A percentile compares a stretch with the other conserved stretches of the same genome.
Evolutionary conservation across 2,329 filamentous ascomycete species (phyloP).

Genomic region (Mariannaea elegans): DNA sequence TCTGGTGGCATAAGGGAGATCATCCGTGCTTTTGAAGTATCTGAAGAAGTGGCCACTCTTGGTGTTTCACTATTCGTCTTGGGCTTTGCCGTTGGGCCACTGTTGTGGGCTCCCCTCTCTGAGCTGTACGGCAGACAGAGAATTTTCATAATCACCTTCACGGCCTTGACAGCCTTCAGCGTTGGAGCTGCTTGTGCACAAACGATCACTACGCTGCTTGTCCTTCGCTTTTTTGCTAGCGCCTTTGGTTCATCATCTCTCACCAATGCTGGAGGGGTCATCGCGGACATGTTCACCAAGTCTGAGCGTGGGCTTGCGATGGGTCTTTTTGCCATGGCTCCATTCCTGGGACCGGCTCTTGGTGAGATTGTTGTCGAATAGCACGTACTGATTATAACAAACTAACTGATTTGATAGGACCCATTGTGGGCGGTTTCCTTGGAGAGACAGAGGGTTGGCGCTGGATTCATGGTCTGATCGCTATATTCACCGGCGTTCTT

Average conservation of each 20-base stretch:
- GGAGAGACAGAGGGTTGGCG: slow-evolving; percentile 8
- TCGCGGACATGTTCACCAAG: slow-evolving; percentile 3
- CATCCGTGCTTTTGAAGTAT: background rate
- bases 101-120: slow-evolving; percentile 10
- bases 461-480: slow-evolving; percentile 6
- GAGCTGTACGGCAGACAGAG: slow-evolving; percentile 3
- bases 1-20: slow-evolving; percentile 3
- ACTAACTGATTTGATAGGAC: background rate
- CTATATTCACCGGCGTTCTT: slow-evolving; percentile 1
- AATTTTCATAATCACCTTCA: slow-evolving; percentile 2
- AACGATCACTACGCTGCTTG: background rate
- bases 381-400: too few species aligned
- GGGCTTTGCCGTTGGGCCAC: slow-evolving; percentile 7
- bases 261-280: background rate
- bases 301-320: background rate
- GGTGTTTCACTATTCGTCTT: slow-evolving; percentile 5
- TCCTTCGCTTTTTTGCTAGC: slow-evolving; percentile 7
- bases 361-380: background rate
- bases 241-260: slow-evolving; percentile 8
- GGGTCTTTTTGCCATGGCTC: slow-evolving; percentile 12
- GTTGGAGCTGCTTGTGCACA: background rate
- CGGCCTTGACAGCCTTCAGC: background rate
- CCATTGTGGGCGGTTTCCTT: slow-evolving; percentile 4
- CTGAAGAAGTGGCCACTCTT: background rate
- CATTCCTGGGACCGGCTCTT: background rate